These are phyloP conservation scores for Pythium insidiosum DNA, from an alignment of 352 stramenopile species.

Conservation along the genomic window DNA sequence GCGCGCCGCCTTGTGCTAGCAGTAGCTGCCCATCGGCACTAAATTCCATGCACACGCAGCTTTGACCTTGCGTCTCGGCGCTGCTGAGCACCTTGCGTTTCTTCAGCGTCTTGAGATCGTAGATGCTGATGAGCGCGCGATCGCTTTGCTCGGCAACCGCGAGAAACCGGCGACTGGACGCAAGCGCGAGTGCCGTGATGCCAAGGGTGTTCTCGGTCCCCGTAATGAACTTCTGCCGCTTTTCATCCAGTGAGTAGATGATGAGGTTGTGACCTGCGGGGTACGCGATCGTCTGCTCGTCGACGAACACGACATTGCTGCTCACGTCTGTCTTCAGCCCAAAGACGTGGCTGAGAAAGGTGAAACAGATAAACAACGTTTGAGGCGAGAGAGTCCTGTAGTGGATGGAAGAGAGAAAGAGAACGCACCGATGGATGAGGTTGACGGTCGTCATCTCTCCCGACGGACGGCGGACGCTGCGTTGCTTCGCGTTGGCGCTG, in stretches of 20 bases:
- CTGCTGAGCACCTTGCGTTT: constrained; percentile 83
- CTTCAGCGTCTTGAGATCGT: too few relatives aligned
- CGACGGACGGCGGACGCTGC: too few relatives aligned
- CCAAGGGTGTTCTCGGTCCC: constrained; percentile 64
- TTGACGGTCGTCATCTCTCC: constrained; percentile 43
- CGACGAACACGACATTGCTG: constrained; percentile 77
- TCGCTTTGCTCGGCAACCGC: too few relatives aligned
- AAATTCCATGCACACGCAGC: constrained; percentile 83
- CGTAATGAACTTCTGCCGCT: constrained; percentile 88
- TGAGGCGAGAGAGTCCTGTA: background rate
- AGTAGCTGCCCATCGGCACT: constrained; percentile 87
- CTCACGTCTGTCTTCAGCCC: constrained; percentile 83
- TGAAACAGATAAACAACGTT: background rate
- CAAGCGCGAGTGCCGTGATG: constrained; percentile 58
- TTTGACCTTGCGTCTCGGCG: constrained; percentile 51
- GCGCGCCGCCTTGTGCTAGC: constrained; percentile 78
- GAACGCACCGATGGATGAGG: constrained; percentile 25
- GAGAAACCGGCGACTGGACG: constrained; percentile 67
- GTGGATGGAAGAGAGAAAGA: background rate
- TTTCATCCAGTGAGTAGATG: constrained; percentile 86
- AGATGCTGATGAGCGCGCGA: too few relatives aligned
- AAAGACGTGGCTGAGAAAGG: constrained; percentile 72
- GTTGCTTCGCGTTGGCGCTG: too few relatives aligned
- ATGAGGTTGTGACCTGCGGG: constrained; percentile 85
- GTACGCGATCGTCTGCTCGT: constrained; percentile 80